Evolutionary conservation across 1,284 basidiomycete genomes (phyloP).

Genomic region (Cutaneotrichosporon sp.): DNA sequence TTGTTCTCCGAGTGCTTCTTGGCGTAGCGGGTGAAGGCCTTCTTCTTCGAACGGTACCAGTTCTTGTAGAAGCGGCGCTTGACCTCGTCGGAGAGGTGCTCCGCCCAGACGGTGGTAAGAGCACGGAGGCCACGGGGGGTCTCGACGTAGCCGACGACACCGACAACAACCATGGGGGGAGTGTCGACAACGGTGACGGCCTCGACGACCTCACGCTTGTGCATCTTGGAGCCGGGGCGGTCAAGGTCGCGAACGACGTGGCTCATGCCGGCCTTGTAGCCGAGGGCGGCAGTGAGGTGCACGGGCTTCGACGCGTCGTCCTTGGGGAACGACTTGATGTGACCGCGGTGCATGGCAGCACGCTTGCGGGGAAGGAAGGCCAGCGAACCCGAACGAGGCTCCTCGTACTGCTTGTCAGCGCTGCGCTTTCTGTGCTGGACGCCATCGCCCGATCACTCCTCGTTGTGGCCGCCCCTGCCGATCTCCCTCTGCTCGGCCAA

Average conservation of each 20-base stretch:
- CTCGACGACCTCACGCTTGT: slow-evolving; percentile 99
- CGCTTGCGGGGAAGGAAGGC: slow-evolving; percentile 82
- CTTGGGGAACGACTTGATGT: slow-evolving; percentile 98
- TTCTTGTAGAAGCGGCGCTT: slow-evolving; percentile 99
- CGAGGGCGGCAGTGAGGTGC: slow-evolving; percentile 97
- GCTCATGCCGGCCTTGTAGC: slow-evolving; percentile 99
- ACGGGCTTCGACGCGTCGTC: slow-evolving; percentile 99
- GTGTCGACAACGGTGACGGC: slow-evolving; percentile 96
- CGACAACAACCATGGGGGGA: slow-evolving; percentile 94
- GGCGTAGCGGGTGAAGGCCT: slow-evolving; percentile 95
- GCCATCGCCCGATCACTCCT: neutral
- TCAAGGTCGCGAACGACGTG: slow-evolving; percentile 99
- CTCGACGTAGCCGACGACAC: slow-evolving; percentile 99
- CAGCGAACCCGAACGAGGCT: slow-evolving; percentile 89
- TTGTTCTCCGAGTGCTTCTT: slow-evolving; percentile 98
- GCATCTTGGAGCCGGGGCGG: slow-evolving; percentile 98
- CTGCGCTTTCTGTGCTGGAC: neutral
- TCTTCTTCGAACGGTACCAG: slow-evolving; percentile 99
- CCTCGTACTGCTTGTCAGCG: slow-evolving; percentile 70
- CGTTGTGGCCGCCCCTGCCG: neutral
- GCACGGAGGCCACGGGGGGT: slow-evolving; percentile 97
- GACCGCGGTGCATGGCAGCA: slow-evolving; percentile 91
- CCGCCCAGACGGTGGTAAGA: slow-evolving; percentile 66
- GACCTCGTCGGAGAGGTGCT: slow-evolving; percentile 73
- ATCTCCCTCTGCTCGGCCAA: neutral